Evolutionary conservation across 331 rosid species (phyloP).

Genomic region (Quercus phellos): DNA sequence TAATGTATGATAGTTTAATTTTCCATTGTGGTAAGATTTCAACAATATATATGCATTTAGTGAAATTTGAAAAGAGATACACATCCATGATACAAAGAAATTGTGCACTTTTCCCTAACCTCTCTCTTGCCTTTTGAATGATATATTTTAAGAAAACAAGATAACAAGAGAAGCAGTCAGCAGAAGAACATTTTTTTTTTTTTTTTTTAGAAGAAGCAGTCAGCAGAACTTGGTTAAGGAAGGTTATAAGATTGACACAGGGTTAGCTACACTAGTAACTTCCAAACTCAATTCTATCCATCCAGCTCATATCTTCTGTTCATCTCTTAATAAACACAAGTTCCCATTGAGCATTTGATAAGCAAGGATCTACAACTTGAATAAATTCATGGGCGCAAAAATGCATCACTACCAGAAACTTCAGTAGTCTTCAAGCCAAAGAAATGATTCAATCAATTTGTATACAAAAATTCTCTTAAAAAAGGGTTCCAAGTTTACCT

Average conservation of each 20-base stretch:
- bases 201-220: not conserved
- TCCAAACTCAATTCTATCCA: not conserved
- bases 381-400: not conserved
- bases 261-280: not conserved
- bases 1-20: not conserved
- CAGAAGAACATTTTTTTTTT: no score
- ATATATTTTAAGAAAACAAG: not conserved
- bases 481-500: conserved; percentile 47
- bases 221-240: not conserved
- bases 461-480: not conserved
- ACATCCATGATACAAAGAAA: not conserved
- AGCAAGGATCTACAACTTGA: not conserved
- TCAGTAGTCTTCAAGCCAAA: conserved; percentile 1
- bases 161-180: not conserved
- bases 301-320: not conserved
- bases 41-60: not conserved
- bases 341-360: not conserved
- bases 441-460: not conserved
- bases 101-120: no score
- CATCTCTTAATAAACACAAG: not conserved
- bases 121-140: no score
- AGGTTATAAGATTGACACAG: not conserved
- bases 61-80: not conserved
- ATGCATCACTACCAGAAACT: conserved; percentile 2
- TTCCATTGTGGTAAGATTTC: not conserved